Percentiles rank a stretch among this genome's conserved stretches.
These are phyloP conservation scores for Blastobotrys serpentis DNA, from an alignment of 1,139 yeast species.

Conservation along the genomic window DNA sequence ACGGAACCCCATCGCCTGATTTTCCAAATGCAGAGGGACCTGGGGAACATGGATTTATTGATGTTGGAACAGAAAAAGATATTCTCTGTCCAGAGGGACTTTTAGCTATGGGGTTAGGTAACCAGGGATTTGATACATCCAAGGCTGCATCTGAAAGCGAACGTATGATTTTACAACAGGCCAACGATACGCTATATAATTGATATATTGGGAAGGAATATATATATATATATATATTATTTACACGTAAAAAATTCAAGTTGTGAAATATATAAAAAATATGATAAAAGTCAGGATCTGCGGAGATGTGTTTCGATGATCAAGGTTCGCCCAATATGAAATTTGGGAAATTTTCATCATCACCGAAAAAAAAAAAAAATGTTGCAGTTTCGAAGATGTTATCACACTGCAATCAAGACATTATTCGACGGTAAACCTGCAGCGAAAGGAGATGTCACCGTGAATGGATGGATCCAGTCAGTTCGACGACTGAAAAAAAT, in stretches of 20 bases:
- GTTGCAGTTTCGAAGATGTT: constrained; percentile 3
- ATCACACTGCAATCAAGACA: constrained; percentile 6
- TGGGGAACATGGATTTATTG: constrained; percentile 29
- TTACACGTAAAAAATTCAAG: no score
- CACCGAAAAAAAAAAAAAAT: not conserved
- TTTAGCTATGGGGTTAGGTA: constrained; percentile 4
- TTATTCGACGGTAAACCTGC: constrained; percentile 7
- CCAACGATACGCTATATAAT: not conserved
- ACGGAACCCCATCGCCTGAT: constrained; percentile 38
- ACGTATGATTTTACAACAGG: not conserved
- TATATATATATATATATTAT: no score
- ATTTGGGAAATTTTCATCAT: not conserved
- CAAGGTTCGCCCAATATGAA: not conserved
- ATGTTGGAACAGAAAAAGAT: constrained; percentile 15
- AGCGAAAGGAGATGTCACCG: constrained; percentile 29
- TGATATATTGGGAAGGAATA: no score
- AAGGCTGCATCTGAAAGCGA: constrained; percentile 7
- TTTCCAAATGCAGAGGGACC: constrained; percentile 39
- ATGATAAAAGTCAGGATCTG: not conserved
- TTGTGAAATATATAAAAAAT: no score
- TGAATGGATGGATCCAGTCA: constrained; percentile 73
- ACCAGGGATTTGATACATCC: not conserved
- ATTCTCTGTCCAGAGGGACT: not conserved
- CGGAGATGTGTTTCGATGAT: not conserved
- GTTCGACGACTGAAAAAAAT: constrained; percentile 70